A percentile compares a stretch with the other conserved stretches of the same genome.
Conservation (phyloP, 176 grass and related monocot genomes). For the Cenchrus fungigraminus region DNA sequence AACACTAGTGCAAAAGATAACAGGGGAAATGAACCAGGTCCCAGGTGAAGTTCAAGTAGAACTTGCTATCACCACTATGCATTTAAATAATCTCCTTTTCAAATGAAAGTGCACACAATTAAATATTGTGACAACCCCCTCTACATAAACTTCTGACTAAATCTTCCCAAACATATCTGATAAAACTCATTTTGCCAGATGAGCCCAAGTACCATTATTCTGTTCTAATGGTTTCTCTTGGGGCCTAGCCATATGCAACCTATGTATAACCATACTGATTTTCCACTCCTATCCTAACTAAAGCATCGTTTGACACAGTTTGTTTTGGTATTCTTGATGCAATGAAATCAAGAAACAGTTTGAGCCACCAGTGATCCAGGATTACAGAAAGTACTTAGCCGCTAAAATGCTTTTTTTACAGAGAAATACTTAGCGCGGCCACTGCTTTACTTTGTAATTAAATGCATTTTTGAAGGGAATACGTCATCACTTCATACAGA, state of each 20-base stretch:
- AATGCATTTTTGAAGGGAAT: not conserved
- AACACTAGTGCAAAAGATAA: too few relatives aligned
- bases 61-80: not conserved
- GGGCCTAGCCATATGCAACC: not conserved
- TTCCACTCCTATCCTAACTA: constrained; percentile 5
- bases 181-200: not conserved
- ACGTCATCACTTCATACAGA: not conserved
- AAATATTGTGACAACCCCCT: not conserved
- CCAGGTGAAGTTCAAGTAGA: not conserved
- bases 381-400: not conserved
- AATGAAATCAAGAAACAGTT: not conserved
- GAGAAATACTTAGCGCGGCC: not conserved
- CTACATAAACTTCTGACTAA: not conserved
- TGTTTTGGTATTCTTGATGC: not conserved
- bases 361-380: not conserved
- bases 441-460: not conserved
- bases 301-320: constrained; percentile 1
- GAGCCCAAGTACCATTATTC: not conserved
- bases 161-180: not conserved
- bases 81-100: not conserved
- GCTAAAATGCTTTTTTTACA: not conserved
- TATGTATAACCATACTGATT: not conserved
- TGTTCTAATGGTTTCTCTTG: not conserved
- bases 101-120: not conserved
- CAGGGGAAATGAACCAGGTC: not conserved